Evolutionary conservation across 1,284 basidiomycete genomes (phyloP).

Genomic region (Dichomitus squalens): DNA sequence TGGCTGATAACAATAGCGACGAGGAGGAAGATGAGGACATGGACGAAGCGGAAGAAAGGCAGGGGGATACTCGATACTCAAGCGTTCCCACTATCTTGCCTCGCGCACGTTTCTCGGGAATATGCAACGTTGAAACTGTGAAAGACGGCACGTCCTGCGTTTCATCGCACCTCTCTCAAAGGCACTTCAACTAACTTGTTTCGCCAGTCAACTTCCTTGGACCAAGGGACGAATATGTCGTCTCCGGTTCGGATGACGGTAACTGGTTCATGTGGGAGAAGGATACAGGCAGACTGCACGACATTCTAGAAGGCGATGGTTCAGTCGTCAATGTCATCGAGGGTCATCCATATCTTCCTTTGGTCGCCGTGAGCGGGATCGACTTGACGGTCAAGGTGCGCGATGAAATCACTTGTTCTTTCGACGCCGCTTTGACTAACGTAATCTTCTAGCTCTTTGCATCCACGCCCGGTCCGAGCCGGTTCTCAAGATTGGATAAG

Average conservation of each 20-base stretch:
- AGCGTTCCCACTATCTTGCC: conserved; percentile 69
- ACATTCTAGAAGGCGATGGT: conserved; percentile 84
- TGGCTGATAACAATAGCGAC: conserved; percentile 29
- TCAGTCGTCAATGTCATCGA: conserved; percentile 88
- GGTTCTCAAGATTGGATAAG: conserved; percentile 55
- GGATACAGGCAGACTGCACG: conserved; percentile 60
- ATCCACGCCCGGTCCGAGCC: conserved; percentile 49
- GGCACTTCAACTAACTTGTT: too few species aligned
- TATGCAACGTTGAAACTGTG: conserved; percentile 84
- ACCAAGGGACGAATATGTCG: conserved; percentile 74
- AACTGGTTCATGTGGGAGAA: conserved; percentile 88
- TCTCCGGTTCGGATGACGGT: conserved; percentile 91
- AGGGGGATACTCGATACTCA: conserved; percentile 31
- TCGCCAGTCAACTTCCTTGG: conserved; percentile 82
- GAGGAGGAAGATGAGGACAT: conserved; percentile 35
- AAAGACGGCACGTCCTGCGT: conserved; percentile 76
- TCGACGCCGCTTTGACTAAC: conserved; percentile 2
- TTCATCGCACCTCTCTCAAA: too few species aligned
- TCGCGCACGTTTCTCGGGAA: conserved; percentile 68
- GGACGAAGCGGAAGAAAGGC: conserved; percentile 33
- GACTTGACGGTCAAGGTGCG: conserved; percentile 85
- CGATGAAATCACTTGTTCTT: conserved; percentile 2
- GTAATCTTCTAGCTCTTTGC: conserved; percentile 62
- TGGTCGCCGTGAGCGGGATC: conserved; percentile 88
- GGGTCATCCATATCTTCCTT: conserved; percentile 78